Conservation (phyloP, 1,284 basidiomycete species). For the Paramarasmius palmivorus region DNA sequence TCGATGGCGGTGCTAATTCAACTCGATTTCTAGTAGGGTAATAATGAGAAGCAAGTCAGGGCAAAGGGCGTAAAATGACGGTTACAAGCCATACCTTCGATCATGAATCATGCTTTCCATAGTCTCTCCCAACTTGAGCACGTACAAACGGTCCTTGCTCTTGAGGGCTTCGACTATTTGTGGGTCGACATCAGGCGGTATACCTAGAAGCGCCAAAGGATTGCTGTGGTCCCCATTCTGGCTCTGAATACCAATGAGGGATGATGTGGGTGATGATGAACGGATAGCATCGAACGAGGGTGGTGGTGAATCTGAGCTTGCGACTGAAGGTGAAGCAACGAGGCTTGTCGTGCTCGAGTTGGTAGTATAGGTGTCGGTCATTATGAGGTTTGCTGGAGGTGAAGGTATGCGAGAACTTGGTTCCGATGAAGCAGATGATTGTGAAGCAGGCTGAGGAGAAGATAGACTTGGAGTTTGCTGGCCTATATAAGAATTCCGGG, state of each 20-base stretch:
- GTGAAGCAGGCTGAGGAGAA: background rate
- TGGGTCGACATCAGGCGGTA: slow-evolving; percentile 57
- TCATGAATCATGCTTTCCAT: slow-evolving; percentile 79
- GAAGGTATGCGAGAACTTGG: slow-evolving; percentile 16
- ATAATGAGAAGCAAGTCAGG: slow-evolving; percentile 1
- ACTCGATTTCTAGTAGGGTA: slow-evolving; percentile 36
- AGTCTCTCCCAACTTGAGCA: slow-evolving; percentile 78
- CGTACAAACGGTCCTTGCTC: slow-evolving; percentile 83
- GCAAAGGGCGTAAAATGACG: background rate
- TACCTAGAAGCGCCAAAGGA: slow-evolving; percentile 17
- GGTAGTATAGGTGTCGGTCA: slow-evolving; percentile 15
- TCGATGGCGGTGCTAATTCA: slow-evolving; percentile 64
- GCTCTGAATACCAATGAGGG: background rate
- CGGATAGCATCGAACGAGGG: slow-evolving; percentile 18
- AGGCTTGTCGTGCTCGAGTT: slow-evolving; percentile 20
- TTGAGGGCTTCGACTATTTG: slow-evolving; percentile 81
- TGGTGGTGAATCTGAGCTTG: slow-evolving; percentile 14
- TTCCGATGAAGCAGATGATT: slow-evolving; percentile 16
- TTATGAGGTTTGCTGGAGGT: slow-evolving; percentile 13
- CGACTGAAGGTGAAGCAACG: slow-evolving; percentile 6
- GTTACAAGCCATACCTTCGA: slow-evolving; percentile 61
- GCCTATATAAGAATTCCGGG: slow-evolving; percentile 8
- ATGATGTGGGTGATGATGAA: slow-evolving; percentile 15
- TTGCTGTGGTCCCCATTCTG: slow-evolving; percentile 12
- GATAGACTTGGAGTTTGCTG: slow-evolving; percentile 7